These are phyloP conservation scores for Vigna angularis DNA, from an alignment of 306 rosid genomes.

Conservation along the genomic window DNA sequence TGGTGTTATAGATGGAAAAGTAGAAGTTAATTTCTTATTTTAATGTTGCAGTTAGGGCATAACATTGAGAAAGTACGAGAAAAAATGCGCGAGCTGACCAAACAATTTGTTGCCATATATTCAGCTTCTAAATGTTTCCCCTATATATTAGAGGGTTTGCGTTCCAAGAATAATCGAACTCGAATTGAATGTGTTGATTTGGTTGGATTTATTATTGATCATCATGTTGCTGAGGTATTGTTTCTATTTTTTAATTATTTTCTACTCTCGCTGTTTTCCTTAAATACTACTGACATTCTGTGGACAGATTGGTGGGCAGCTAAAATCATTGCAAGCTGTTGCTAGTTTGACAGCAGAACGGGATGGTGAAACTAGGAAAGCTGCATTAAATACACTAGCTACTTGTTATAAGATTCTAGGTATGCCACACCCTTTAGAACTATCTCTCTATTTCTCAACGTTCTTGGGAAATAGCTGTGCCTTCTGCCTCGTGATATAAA, in stretches of 20 bases:
- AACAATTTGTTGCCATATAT: conserved; percentile 75
- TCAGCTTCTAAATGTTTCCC: conserved; percentile 90
- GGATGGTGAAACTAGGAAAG: conserved; percentile 95
- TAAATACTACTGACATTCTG: conserved; percentile 21
- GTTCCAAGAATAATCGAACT: conserved; percentile 96
- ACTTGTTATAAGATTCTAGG: conserved; percentile 99
- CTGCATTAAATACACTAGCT: conserved; percentile 95
- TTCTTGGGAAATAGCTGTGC: background rate
- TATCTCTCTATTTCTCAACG: background rate
- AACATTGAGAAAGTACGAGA: conserved; percentile 94
- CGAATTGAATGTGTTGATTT: conserved; percentile 96
- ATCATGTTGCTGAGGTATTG: conserved; percentile 88
- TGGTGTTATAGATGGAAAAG: background rate
- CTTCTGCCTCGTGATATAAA: background rate
- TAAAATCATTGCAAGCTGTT: conserved; percentile 90
- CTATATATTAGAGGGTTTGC: conserved; percentile 92
- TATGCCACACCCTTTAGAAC: conserved; percentile 49
- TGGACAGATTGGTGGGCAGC: conserved; percentile 87
- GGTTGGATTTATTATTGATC: conserved; percentile 87
- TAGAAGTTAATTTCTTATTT: conserved; percentile 5
- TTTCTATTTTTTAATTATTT: conserved; percentile 3
- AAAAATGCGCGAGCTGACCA: conserved; percentile 93
- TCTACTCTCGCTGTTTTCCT: conserved; percentile 12
- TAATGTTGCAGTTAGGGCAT: conserved; percentile 85
- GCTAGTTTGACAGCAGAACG: conserved; percentile 97